Base-by-base conservation (phyloP, 139 green algal genomes). In the Coccomyxa sp. region DNA sequence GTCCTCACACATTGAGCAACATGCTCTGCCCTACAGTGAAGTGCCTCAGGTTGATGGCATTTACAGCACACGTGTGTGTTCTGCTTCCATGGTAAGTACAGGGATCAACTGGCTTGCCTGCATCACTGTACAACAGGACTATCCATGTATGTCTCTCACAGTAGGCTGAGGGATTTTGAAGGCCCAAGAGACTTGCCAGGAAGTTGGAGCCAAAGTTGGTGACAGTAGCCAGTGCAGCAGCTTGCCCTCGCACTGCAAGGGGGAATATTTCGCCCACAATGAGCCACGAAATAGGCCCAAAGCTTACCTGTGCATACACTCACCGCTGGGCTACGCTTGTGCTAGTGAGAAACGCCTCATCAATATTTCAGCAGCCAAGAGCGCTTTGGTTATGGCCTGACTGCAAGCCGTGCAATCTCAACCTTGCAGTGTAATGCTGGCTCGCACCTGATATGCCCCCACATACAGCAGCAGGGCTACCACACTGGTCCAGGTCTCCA, bases 131-230 rank as follows among this genome's bases (percentile, higher is more conserved):
- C n/a, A n/a, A n/a, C n/a, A n/a, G n/a, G n/a, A n/a, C n/a, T n/a
- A n/a, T n/a, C n/a, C n/a, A n/a, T n/a, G n/a, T n/a, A n/a, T n/a
- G n/a, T n/a, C n/a, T n/a, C n/a, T n/a, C n/a, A n/a, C n/a, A n/a
- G n/a, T n/a, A n/a, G n/a, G n/a, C n/a, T n/a, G n/a, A n/a, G n/a
- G n/a, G n/a, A n/a, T n/a, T n/a, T n/a, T n/a, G n/a, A n/a, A n/a
- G n/a, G n/a, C n/a, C n/a, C n/a, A n/a, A n/a, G n/a, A n/a, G 27
- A 10, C 50, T 64, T 7, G 98, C 95, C 14, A 92, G 18, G 50
- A 94, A 96, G 75, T 98, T 98, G 73, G 84, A 89, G 14, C 81
- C 92, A 81, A 98, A 98, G 81, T 98, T 98, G 74, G 89, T 86
- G 54, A 98, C 81, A 0, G 95, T 96, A 33, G 93, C 92, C 27